phyloP scores from a whole-genome alignment of 345 rosid genomes.

The Linum tenue region DNA sequence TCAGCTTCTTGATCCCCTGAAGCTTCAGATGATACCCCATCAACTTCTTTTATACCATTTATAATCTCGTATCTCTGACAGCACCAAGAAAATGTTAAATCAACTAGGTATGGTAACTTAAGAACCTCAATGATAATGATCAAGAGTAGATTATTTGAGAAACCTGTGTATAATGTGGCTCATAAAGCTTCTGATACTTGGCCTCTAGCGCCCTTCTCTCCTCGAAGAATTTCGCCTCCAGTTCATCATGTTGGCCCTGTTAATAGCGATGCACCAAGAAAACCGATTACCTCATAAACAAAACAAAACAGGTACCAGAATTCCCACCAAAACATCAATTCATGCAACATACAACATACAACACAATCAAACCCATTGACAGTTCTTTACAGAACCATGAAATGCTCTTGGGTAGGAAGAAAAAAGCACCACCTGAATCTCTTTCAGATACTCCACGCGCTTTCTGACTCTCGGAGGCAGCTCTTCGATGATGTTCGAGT shows the following conservation, averaged over 20 bases:
- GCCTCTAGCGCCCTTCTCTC: slow-evolving; percentile 14
- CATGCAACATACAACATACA: not conserved
- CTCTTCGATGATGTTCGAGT: not conserved
- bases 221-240: slow-evolving; percentile 16
- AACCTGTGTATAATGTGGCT: slow-evolving; percentile 14
- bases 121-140: not conserved
- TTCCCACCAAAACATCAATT: too few relatives aligned
- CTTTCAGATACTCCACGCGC: slow-evolving; percentile 13
- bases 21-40: slow-evolving; percentile 5
- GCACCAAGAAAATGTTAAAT: slow-evolving; percentile 2
- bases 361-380: too few relatives aligned
- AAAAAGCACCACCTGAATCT: slow-evolving; percentile 12
- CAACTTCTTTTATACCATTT: slow-evolving; percentile 17
- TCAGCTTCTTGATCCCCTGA: slow-evolving; percentile 4
- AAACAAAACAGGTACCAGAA: too few relatives aligned
- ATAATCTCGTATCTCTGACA: slow-evolving; percentile 17
- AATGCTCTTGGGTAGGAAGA: not conserved
- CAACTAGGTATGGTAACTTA: not conserved
- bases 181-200: slow-evolving; percentile 15
- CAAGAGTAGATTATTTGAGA: not conserved
- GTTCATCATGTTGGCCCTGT: slow-evolving; percentile 17
- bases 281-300: not conserved
- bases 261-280: not conserved
- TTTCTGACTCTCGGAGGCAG: slow-evolving; percentile 5
- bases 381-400: too few relatives aligned